phyloP scores from a whole-genome alignment of 2,329 filamentous ascomycete species.

The Amylocarpus encephaloides region DNA sequence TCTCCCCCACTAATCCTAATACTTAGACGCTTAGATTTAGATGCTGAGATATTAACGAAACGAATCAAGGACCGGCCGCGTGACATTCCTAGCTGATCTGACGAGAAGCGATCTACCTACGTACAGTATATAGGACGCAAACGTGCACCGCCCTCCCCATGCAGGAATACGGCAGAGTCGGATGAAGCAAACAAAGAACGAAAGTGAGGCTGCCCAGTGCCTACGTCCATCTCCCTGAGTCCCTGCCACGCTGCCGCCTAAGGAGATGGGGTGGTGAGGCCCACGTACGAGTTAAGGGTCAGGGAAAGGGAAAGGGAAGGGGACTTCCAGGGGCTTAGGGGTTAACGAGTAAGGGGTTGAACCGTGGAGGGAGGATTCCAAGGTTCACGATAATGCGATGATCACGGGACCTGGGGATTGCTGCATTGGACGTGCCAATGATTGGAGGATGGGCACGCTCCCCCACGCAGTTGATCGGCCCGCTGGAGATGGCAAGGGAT shows the following conservation, averaged over 20 bases:
- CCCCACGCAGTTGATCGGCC: conserved; percentile 2
- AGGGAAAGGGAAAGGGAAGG: no score
- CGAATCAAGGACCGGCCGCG: conserved; percentile 4
- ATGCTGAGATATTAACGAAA: conserved; percentile 3
- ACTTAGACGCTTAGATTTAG: no score
- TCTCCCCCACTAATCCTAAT: conserved; percentile 6
- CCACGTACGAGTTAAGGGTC: no score
- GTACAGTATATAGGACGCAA: no score
- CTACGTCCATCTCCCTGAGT: no score
- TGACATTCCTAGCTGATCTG: conserved; percentile 1
- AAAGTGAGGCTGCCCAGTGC: conserved; percentile 8
- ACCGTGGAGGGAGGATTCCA: no score
- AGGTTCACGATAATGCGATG: conserved; percentile 8
- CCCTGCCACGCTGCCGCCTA: background rate
- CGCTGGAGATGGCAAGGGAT: background rate
- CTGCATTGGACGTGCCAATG: background rate
- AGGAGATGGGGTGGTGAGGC: conserved; percentile 3
- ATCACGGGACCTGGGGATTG: conserved; percentile 4
- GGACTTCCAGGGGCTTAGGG: no score
- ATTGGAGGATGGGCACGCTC: conserved; percentile 1
- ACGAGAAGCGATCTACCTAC: conserved; percentile 4
- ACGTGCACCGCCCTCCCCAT: conserved; percentile 7
- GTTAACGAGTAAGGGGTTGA: no score
- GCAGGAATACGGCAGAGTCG: conserved; percentile 10
- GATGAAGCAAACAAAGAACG: conserved; percentile 6